Evolutionary conservation across 2,329 filamentous ascomycete species (phyloP).

Genomic region (Elsinoe necatrix): DNA sequence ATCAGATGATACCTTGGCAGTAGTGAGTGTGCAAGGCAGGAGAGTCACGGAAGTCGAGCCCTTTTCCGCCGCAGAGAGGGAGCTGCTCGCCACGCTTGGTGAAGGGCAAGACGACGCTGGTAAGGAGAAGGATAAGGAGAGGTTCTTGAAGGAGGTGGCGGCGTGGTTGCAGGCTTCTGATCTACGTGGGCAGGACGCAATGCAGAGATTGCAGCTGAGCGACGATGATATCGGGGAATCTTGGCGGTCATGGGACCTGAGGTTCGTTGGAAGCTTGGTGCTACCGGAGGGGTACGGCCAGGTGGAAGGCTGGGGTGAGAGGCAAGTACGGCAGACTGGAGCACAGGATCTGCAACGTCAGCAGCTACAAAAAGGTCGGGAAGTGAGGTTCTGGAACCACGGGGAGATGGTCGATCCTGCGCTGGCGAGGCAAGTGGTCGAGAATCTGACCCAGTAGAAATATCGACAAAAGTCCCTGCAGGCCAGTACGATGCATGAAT

Average conservation of each 20-base stretch:
- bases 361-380: background rate
- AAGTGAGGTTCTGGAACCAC: background rate
- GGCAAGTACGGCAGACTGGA: background rate
- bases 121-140: constrained; percentile 18
- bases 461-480: background rate
- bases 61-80: background rate
- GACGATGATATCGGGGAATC: constrained; percentile 16
- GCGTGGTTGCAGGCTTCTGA: constrained; percentile 21
- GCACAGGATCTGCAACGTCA: background rate
- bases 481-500: background rate
- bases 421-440: background rate
- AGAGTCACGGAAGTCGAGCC: constrained; percentile 7
- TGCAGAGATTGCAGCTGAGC: constrained; percentile 3
- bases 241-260: constrained; percentile 21
- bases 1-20: constrained; percentile 30
- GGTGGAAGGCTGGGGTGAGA: background rate
- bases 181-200: constrained; percentile 18
- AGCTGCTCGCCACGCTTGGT: background rate
- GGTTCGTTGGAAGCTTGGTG: constrained; percentile 20
- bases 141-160: constrained; percentile 15
- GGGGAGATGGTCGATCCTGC: constrained; percentile 1
- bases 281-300: constrained; percentile 16
- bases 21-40: constrained; percentile 16
- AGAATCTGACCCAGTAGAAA: background rate
- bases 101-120: background rate